phyloP scores from a whole-genome alignment of 2,329 filamentous ascomycete species.

The Talaromyces sp. region DNA sequence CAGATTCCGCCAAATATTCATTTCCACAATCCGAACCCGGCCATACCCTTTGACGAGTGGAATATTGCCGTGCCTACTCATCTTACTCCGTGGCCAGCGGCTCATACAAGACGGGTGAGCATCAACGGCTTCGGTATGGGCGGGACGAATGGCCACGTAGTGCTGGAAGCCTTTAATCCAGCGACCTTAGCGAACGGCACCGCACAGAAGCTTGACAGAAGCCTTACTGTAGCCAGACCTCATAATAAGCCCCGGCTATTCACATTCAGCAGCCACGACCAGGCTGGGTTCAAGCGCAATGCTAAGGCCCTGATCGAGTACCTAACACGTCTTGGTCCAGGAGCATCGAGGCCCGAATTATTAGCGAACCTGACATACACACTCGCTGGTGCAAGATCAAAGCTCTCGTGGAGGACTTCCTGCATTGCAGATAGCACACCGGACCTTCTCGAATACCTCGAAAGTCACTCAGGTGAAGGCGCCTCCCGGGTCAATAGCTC shows the following conservation, averaged over 20 bases:
- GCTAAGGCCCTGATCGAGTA: conserved; percentile 19
- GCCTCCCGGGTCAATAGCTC: background rate
- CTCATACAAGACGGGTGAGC: conserved; percentile 22
- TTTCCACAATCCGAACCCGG: conserved; percentile 41
- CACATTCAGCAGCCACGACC: background rate
- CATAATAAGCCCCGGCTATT: conserved; percentile 1
- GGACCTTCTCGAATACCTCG: conserved; percentile 14
- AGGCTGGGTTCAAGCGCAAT: conserved; percentile 13
- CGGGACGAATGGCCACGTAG: conserved; percentile 26
- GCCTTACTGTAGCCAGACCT: too few species aligned
- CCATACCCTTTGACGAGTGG: conserved; percentile 33
- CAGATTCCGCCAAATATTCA: conserved; percentile 46
- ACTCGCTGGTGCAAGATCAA: conserved; percentile 18
- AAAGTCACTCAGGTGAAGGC: background rate
- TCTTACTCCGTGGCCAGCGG: conserved; percentile 22
- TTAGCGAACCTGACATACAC: conserved; percentile 25
- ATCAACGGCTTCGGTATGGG: conserved; percentile 31
- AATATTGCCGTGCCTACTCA: conserved; percentile 18
- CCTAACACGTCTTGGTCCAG: conserved; percentile 3
- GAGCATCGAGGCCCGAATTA: conserved; percentile 8
- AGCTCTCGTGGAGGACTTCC: conserved; percentile 10
- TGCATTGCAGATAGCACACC: conserved; percentile 19
- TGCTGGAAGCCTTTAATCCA: conserved; percentile 22
- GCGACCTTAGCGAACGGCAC: background rate
- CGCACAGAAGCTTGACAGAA: background rate